A percentile compares a stretch with the other conserved stretches of the same genome.
These are phyloP conservation scores for Exophiala viscosa DNA, from an alignment of 2,329 filamentous ascomycete species.

Conservation along the genomic window DNA sequence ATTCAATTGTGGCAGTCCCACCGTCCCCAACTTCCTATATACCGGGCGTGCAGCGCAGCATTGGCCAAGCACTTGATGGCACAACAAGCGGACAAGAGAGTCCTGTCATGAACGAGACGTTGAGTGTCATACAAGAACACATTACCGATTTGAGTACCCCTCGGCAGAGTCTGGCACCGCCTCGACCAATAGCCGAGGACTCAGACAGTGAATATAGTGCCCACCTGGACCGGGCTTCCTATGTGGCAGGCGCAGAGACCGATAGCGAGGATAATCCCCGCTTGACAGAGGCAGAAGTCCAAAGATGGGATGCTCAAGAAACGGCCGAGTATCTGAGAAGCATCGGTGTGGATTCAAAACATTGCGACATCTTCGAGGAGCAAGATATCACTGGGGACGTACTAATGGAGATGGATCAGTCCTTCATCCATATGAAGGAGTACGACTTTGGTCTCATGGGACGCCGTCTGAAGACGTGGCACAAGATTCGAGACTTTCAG, in stretches of 20 bases:
- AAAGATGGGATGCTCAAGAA: slow-evolving; percentile 72
- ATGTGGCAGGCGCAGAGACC: slow-evolving; percentile 90
- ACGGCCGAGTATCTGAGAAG: slow-evolving; percentile 88
- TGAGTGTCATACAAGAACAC: slow-evolving; percentile 95
- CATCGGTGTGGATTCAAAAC: slow-evolving; percentile 76
- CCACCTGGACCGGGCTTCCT: slow-evolving; percentile 70
- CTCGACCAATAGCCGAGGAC: slow-evolving; percentile 39
- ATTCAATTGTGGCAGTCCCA: slow-evolving; percentile 36
- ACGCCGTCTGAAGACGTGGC: slow-evolving; percentile 86
- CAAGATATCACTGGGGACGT: slow-evolving; percentile 96
- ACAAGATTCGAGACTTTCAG: slow-evolving; percentile 88
- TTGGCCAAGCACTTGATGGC: slow-evolving; percentile 46
- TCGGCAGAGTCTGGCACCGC: slow-evolving; percentile 46
- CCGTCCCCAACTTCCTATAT: slow-evolving; percentile 35
- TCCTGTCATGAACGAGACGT: slow-evolving; percentile 86
- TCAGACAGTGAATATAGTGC: slow-evolving; percentile 89
- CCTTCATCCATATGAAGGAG: slow-evolving; percentile 90
- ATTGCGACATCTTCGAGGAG: slow-evolving; percentile 91
- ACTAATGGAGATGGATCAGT: slow-evolving; percentile 89
- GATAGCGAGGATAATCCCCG: slow-evolving; percentile 79
- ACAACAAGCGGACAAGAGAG: slow-evolving; percentile 56
- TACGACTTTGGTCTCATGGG: slow-evolving; percentile 92
- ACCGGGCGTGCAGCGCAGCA: slow-evolving; percentile 41
- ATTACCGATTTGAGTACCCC: slow-evolving; percentile 78
- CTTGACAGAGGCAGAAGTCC: slow-evolving; percentile 71